Percentiles rank a stretch among this genome's conserved stretches.
phyloP scores from a whole-genome alignment of 2,329 filamentous ascomycete species.

The Arachnomyces sp. region DNA sequence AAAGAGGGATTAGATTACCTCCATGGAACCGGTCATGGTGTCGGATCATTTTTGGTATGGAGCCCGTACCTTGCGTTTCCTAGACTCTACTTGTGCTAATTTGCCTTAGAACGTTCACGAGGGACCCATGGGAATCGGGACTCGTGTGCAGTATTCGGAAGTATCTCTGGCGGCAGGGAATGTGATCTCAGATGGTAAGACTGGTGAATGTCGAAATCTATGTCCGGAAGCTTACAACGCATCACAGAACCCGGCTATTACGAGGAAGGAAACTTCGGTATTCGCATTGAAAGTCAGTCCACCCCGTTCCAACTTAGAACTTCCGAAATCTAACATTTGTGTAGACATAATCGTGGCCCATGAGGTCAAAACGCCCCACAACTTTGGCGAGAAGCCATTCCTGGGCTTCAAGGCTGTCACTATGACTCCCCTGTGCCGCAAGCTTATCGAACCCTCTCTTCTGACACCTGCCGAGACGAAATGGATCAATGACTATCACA shows the following conservation, averaged over 20 bases:
- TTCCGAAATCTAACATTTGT: conserved; percentile 7
- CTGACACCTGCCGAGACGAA: conserved; percentile 66
- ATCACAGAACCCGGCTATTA: conserved; percentile 80
- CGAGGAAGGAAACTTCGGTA: conserved; percentile 88
- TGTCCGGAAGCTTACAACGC: conserved; percentile 9
- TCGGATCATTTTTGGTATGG: conserved; percentile 73
- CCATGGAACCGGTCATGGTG: conserved; percentile 91
- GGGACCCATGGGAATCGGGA: conserved; percentile 92
- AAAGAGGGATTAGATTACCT: conserved; percentile 88
- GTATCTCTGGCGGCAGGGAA: conserved; percentile 86
- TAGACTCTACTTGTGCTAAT: conserved; percentile 11
- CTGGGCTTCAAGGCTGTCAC: conserved; percentile 95
- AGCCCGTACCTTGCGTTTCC: background rate
- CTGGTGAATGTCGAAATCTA: background rate
- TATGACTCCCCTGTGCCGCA: conserved; percentile 90
- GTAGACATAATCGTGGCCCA: conserved; percentile 76
- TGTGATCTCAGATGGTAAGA: conserved; percentile 70
- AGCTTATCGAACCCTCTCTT: conserved; percentile 68
- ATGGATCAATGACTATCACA: conserved; percentile 84
- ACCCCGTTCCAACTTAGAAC: background rate
- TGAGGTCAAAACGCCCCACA: conserved; percentile 77
- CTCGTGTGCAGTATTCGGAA: conserved; percentile 82
- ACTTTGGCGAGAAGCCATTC: conserved; percentile 90
- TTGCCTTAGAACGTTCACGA: conserved; percentile 73
- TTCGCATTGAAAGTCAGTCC: conserved; percentile 73